Evolutionary conservation across 805 yeast species (phyloP).

Genomic region (Candida anglica): DNA sequence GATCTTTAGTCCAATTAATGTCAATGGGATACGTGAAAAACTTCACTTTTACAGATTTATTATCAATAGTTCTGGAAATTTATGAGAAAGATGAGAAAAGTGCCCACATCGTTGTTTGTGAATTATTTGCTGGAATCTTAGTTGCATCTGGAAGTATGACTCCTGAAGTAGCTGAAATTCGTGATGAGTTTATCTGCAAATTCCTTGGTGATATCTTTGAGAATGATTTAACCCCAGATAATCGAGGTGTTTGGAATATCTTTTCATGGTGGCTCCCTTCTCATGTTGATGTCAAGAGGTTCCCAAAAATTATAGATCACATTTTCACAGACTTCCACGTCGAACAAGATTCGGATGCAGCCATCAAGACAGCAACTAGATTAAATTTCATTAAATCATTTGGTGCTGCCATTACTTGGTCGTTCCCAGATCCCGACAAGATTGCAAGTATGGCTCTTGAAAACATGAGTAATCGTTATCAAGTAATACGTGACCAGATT

Average conservation of each 20-base stretch:
- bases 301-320: conserved; percentile 43
- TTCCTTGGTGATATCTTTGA: conserved; percentile 46
- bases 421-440: conserved; percentile 46
- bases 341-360: conserved; percentile 52
- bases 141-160: conserved; percentile 44
- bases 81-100: conserved; percentile 69
- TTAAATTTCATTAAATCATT: conserved; percentile 51
- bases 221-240: conserved; percentile 69
- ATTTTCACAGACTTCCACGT: conserved; percentile 45
- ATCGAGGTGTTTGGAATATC: conserved; percentile 68
- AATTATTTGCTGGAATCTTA: conserved; percentile 62
- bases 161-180: conserved; percentile 20
- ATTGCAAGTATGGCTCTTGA: conserved; percentile 41
- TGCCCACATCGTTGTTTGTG: conserved; percentile 71
- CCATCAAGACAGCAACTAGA: conserved; percentile 61
- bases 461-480: conserved; percentile 62
- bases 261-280: conserved; percentile 72
- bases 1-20: conserved; percentile 46
- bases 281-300: conserved; percentile 64
- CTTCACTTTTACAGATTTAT: conserved; percentile 48
- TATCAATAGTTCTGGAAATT: conserved; percentile 43
- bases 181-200: conserved; percentile 44
- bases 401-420: conserved; percentile 50
- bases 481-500: conserved; percentile 64
- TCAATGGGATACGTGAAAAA: conserved; percentile 40